phyloP scores from a whole-genome alignment of 768 basidiomycete species.

The Favolaschia claudopus region DNA sequence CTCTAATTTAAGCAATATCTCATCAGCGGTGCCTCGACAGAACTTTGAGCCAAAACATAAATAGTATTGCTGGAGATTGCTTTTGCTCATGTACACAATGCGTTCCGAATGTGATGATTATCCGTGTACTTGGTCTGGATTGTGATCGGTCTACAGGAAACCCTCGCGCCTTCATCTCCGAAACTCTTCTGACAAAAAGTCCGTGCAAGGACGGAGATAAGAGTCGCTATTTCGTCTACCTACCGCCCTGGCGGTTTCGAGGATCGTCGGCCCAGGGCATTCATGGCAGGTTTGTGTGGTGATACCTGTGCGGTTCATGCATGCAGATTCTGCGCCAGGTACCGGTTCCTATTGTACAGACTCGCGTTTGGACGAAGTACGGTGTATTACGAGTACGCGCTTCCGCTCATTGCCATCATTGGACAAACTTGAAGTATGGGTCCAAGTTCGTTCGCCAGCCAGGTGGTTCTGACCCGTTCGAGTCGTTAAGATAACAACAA shows the following conservation, averaged over 20 bases:
- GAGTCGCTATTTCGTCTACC: not conserved
- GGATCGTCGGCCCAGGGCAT: no score
- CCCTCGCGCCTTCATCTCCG: slow-evolving; percentile 26
- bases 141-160: slow-evolving; percentile 23
- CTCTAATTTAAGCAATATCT: not conserved
- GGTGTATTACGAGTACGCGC: slow-evolving; percentile 7
- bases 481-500: slow-evolving; percentile 4
- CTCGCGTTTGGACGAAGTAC: no score
- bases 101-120: slow-evolving; percentile 17
- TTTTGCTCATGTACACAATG: slow-evolving; percentile 20
- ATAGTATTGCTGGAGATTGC: slow-evolving; percentile 2
- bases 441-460: slow-evolving; percentile 1
- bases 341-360: no score
- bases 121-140: slow-evolving; percentile 2
- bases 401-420: slow-evolving; percentile 3
- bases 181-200: slow-evolving; percentile 9
- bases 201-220: slow-evolving; percentile 24
- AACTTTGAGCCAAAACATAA: slow-evolving; percentile 20
- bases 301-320: no score
- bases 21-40: slow-evolving; percentile 7
- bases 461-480: not conserved
- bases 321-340: no score
- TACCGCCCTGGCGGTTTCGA: no score
- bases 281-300: no score
- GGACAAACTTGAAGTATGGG: slow-evolving; percentile 1